A percentile compares a stretch with the other conserved stretches of the same genome.
These are phyloP conservation scores for Nemania sp. DNA, from an alignment of 2,329 filamentous ascomycete genomes.

Conservation along the genomic window DNA sequence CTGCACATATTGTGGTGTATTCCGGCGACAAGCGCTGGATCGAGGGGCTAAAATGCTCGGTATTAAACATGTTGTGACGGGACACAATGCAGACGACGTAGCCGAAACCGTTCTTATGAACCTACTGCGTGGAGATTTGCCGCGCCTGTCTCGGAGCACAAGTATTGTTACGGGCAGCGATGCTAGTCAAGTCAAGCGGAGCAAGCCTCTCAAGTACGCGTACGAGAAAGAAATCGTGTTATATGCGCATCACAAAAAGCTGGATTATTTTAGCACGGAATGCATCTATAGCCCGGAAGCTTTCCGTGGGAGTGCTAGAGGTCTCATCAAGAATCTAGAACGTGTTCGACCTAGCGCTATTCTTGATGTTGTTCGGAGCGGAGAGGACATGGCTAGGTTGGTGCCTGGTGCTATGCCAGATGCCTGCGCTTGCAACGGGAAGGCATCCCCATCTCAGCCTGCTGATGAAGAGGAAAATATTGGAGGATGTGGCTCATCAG, in stretches of 20 bases:
- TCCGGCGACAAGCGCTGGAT: slow-evolving; percentile 92
- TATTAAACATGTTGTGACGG: slow-evolving; percentile 94
- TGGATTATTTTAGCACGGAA: slow-evolving; percentile 98
- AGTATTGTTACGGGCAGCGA: slow-evolving; percentile 85
- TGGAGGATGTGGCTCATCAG: slow-evolving; percentile 81
- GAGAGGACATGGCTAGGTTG: slow-evolving; percentile 95
- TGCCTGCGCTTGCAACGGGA: slow-evolving; percentile 61
- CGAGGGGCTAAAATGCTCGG: slow-evolving; percentile 87
- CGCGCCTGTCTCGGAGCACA: slow-evolving; percentile 87
- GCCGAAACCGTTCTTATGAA: slow-evolving; percentile 99
- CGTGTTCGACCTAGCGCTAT: slow-evolving; percentile 94
- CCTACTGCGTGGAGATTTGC: slow-evolving; percentile 87
- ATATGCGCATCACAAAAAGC: slow-evolving; percentile 95
- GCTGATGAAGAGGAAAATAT: slow-evolving; percentile 64
- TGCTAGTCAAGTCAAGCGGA: slow-evolving; percentile 90
- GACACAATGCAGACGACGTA: slow-evolving; percentile 97
- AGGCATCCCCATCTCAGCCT: slow-evolving; percentile 50
- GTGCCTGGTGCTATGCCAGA: slow-evolving; percentile 71
- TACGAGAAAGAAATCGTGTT: slow-evolving; percentile 99
- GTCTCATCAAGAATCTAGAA: slow-evolving; percentile 94
- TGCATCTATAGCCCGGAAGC: slow-evolving; percentile 99
- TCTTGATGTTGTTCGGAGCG: slow-evolving; percentile 91
- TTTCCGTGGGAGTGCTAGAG: slow-evolving; percentile 90
- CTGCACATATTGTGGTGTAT: slow-evolving; percentile 98
- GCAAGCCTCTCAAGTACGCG: slow-evolving; percentile 96